These are phyloP conservation scores for Coriaria nepalensis DNA, from an alignment of 306 rosid genomes.

Conservation along the genomic window DNA sequence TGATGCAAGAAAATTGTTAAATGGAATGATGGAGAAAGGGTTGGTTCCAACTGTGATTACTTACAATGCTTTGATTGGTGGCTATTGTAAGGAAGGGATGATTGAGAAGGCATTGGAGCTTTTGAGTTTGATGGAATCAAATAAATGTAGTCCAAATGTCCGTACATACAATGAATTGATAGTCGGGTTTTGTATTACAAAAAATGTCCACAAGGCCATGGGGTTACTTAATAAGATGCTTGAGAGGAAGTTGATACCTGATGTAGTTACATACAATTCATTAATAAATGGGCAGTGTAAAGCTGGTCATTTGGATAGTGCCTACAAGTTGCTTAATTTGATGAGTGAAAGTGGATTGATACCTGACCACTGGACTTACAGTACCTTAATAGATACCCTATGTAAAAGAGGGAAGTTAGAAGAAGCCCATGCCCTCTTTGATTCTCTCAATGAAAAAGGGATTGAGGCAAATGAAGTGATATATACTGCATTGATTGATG, in stretches of 20 bases:
- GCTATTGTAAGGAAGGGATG: constrained; percentile 53
- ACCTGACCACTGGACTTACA: constrained; percentile 58
- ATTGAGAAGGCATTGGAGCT: constrained; percentile 41
- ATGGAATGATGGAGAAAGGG: constrained; percentile 49
- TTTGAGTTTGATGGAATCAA: constrained; percentile 50
- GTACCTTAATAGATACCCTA: constrained; percentile 37
- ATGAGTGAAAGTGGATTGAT: constrained; percentile 50
- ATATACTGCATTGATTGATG: constrained; percentile 62
- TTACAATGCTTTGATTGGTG: constrained; percentile 58
- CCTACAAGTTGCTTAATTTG: constrained; percentile 46
- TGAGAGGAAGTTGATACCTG: constrained; percentile 40
- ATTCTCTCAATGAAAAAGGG: constrained; percentile 45
- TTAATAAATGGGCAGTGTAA: constrained; percentile 65
- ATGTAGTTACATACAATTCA: constrained; percentile 48
- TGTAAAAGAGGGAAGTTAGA: constrained; percentile 47
- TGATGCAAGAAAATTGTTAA: constrained; percentile 32
- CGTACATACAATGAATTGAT: constrained; percentile 65
- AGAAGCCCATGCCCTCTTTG: constrained; percentile 47
- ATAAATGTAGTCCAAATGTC: constrained; percentile 41
- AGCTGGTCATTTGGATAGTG: constrained; percentile 50
- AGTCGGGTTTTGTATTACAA: constrained; percentile 45
- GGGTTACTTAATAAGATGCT: constrained; percentile 47
- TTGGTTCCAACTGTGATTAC: constrained; percentile 44
- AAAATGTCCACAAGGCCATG: constrained; percentile 74
- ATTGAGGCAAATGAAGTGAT: constrained; percentile 37